phyloP scores from a whole-genome alignment of 2,329 filamentous ascomycete species.

The Xylariales sp. region DNA sequence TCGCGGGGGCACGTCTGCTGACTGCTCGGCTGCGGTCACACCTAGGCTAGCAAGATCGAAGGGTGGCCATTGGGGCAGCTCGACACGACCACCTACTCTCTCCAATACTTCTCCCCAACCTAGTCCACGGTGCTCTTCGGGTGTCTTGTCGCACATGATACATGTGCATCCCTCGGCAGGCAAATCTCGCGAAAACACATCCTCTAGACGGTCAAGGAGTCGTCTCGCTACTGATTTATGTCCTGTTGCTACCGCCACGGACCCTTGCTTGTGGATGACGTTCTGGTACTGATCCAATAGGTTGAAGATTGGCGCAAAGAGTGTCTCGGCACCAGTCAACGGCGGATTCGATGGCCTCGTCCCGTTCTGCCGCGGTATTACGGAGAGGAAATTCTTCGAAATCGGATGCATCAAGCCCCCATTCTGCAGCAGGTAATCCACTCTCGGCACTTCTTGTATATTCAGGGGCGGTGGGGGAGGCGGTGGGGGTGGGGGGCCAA shows the following conservation, averaged over 20 bases:
- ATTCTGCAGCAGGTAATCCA: slow-evolving; percentile 89
- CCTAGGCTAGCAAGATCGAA: slow-evolving; percentile 67
- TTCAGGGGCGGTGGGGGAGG: slow-evolving; percentile 74
- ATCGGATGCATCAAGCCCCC: slow-evolving; percentile 72
- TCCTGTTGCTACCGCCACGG: slow-evolving; percentile 88
- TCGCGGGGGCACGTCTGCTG: slow-evolving; percentile 56
- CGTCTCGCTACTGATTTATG: slow-evolving; percentile 91
- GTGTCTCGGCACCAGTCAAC: slow-evolving; percentile 60
- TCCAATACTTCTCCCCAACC: slow-evolving; percentile 97
- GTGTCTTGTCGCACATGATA: slow-evolving; percentile 67
- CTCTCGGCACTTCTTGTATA: slow-evolving; percentile 67
- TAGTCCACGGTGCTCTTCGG: slow-evolving; percentile 64
- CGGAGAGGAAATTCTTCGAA: slow-evolving; percentile 68
- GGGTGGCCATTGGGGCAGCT: slow-evolving; percentile 84
- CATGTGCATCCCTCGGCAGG: slow-evolving; percentile 82
- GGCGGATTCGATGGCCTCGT: slow-evolving; percentile 59
- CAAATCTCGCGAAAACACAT: slow-evolving; percentile 90
- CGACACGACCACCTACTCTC: slow-evolving; percentile 81
- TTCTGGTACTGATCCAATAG: slow-evolving; percentile 81
- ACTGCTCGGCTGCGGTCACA: slow-evolving; percentile 54
- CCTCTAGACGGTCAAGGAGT: slow-evolving; percentile 83
- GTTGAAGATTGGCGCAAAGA: slow-evolving; percentile 79
- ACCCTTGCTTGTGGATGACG: slow-evolving; percentile 79
- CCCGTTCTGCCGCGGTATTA: slow-evolving; percentile 51
- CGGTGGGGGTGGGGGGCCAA: slow-evolving; percentile 50